Evolutionary conservation across 352 stramenopile species (phyloP).

Genomic region (Globisporangium viniferum): DNA sequence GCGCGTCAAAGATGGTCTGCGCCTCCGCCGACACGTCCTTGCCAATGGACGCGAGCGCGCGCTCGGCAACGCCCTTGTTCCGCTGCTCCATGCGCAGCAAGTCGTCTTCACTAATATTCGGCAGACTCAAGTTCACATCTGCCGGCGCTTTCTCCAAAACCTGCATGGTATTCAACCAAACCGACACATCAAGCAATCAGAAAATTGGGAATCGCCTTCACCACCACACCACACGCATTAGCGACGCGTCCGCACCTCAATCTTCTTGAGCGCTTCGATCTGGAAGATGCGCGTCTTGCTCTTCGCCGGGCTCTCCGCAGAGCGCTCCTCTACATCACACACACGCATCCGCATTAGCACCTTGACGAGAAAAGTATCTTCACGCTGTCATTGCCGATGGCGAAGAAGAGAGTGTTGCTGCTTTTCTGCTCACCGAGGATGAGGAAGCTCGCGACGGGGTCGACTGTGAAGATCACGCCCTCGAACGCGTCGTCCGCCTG

Average conservation of each 20-base stretch:
- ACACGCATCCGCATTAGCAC: neutral
- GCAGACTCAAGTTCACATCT: conserved; percentile 42
- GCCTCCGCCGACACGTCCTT: conserved; percentile 66
- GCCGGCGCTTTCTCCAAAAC: conserved; percentile 49
- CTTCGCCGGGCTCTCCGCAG: conserved; percentile 35
- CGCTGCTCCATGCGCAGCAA: conserved; percentile 71
- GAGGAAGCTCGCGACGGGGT: conserved; percentile 76
- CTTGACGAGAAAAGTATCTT: conserved; percentile 4
- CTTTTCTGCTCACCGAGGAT: conserved; percentile 46
- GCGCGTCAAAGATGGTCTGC: conserved; percentile 82
- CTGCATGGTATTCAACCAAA: conserved; percentile 12
- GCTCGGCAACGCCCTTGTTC: conserved; percentile 66
- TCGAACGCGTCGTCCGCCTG: conserved; percentile 50
- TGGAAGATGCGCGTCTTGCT: conserved; percentile 75
- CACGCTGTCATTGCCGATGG: neutral
- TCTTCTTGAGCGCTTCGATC: conserved; percentile 62
- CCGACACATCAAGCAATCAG: neutral
- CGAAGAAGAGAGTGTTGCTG: neutral
- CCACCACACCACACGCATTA: no score
- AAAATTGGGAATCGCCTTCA: no score
- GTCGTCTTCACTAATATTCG: conserved; percentile 63
- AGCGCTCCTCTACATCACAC: conserved; percentile 46
- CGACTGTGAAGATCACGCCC: conserved; percentile 74
- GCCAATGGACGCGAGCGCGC: conserved; percentile 76
- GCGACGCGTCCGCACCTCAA: conserved; percentile 33